These are phyloP conservation scores for Hyparrhenia diplandra DNA, from an alignment of 176 grass and related monocot genomes.

Conservation along the genomic window DNA sequence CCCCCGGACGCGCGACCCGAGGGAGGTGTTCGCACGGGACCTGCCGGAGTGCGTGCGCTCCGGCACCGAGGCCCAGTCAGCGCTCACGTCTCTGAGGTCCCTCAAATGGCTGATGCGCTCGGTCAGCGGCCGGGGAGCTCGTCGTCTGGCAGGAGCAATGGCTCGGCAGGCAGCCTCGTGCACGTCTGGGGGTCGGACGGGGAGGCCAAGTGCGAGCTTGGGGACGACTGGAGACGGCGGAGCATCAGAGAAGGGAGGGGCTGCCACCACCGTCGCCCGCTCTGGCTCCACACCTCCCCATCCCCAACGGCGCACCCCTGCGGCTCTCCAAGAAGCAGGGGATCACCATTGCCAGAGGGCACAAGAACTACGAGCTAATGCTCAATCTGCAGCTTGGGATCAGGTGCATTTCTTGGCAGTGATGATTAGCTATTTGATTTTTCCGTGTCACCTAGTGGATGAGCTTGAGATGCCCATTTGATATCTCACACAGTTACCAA, in stretches of 20 bases:
- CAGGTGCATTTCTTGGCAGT: slow-evolving; percentile 45
- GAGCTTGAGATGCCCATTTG: slow-evolving; percentile 13
- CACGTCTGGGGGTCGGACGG: slow-evolving; percentile 41
- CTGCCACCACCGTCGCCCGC: neutral
- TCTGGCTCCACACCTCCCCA: neutral
- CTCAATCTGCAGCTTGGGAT: slow-evolving; percentile 96
- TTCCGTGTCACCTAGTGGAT: neutral
- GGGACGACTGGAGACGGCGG: slow-evolving; percentile 43
- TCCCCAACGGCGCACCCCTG: slow-evolving; percentile 5
- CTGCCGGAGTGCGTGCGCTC: slow-evolving; percentile 53
- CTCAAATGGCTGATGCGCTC: slow-evolving; percentile 64
- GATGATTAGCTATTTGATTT: neutral
- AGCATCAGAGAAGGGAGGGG: slow-evolving; percentile 35
- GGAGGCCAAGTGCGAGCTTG: slow-evolving; percentile 34
- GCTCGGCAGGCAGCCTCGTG: slow-evolving; percentile 33
- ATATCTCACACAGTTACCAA: neutral
- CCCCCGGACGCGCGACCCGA: slow-evolving; percentile 56
- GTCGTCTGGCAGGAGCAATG: slow-evolving; percentile 22
- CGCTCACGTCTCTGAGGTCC: slow-evolving; percentile 60
- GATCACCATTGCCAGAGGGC: slow-evolving; percentile 72
- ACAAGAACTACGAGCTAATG: slow-evolving; percentile 99
- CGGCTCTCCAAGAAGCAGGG: slow-evolving; percentile 57
- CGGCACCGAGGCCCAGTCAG: slow-evolving; percentile 48
- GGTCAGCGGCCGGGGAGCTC: slow-evolving; percentile 33
- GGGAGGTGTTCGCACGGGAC: slow-evolving; percentile 62